Percentiles rank a stretch among this genome's conserved stretches.
Conservation (phyloP, 169 alveolate genomes). For the Plasmodium knowlesi region DNA sequence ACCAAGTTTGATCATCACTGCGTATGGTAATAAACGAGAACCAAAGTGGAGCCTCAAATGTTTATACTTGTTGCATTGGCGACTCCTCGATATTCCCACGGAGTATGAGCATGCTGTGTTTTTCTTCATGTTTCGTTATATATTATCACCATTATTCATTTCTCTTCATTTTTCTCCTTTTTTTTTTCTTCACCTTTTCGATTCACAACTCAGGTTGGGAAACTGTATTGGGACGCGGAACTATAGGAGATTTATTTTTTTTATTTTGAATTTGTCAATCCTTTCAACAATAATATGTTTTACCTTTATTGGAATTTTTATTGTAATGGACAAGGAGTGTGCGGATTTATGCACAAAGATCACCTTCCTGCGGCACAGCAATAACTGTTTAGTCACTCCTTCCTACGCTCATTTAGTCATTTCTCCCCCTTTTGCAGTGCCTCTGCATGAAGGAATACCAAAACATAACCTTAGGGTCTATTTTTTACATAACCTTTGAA, state of each 20-base stretch:
- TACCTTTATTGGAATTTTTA: slow-evolving; percentile 62
- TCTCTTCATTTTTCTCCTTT: slow-evolving; percentile 1
- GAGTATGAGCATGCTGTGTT: background rate
- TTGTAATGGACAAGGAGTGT: slow-evolving; percentile 21
- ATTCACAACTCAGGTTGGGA: slow-evolving; percentile 30
- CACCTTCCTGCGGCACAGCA: background rate
- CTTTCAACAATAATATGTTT: slow-evolving; percentile 72
- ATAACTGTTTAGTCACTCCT: background rate
- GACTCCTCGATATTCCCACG: background rate
- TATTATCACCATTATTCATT: background rate
- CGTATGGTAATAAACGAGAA: slow-evolving; percentile 85
- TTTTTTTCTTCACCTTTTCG: background rate
- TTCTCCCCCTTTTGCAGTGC: slow-evolving; percentile 13
- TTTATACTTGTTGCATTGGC: background rate
- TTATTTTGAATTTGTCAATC: slow-evolving; percentile 65
- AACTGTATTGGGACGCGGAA: slow-evolving; percentile 59
- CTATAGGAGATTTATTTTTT: slow-evolving; percentile 56
- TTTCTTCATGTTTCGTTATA: background rate
- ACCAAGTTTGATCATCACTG: slow-evolving; percentile 96
- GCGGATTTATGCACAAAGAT: background rate
- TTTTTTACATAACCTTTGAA: slow-evolving; percentile 41
- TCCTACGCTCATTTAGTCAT: background rate
- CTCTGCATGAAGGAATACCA: slow-evolving; percentile 60
- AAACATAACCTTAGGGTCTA: slow-evolving; percentile 2
- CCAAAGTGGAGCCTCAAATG: background rate